Evolutionary conservation across 1,284 basidiomycete species (phyloP), one percentile per base, ranked within the genome.

Genomic region (Anthracocystis walkeri): DNA sequence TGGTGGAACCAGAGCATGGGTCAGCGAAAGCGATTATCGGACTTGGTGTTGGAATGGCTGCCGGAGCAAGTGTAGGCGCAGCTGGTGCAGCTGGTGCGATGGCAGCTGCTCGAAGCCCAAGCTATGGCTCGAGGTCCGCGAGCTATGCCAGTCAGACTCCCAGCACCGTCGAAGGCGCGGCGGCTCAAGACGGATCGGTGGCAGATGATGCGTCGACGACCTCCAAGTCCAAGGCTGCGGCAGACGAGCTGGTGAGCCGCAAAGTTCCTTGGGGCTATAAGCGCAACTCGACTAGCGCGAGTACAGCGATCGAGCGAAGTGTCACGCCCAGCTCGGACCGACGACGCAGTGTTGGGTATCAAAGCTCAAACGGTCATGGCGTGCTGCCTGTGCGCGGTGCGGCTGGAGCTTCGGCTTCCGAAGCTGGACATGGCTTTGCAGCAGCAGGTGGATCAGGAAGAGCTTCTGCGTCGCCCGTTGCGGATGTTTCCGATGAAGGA

Each of bases 211-310:
- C 60, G n/a, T 67, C 59, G 11, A 41, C 69, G 7, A 57, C 59
- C 4, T 66, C 64, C 49, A 67, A 60, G 33, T 58, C 55, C 42
- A 66, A 63, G 42, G 25, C 56, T 5, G 16, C 58, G 4, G 71
- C 58, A 3, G 71, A 75, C 7, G 75, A 75, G 46, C 56, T 75
- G 25, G 72, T 74, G n/a, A 79, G 79, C 51, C 71, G 79, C 41
- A 81, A 81, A 38, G 70, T 82, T 20, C 79, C 79, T 12, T 81
- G 77, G 77, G 67, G 71, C 29, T 81, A 81, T 52, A 74, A 73
- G 27, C 67, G 77, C 38, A 66, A 65, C 21, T 79, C 77, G 23
- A 57, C 66, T 31, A 69, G 62, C 52, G 38, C 56, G 11, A 44
- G 21, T 8, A 40, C 38, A 0, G 46, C 52, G 46, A 57, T 54